Evolutionary conservation across 805 yeast genomes (phyloP), one percentile per base, ranked within the genome.

Genomic region (Vanderwaltozyma yarrowii): DNA sequence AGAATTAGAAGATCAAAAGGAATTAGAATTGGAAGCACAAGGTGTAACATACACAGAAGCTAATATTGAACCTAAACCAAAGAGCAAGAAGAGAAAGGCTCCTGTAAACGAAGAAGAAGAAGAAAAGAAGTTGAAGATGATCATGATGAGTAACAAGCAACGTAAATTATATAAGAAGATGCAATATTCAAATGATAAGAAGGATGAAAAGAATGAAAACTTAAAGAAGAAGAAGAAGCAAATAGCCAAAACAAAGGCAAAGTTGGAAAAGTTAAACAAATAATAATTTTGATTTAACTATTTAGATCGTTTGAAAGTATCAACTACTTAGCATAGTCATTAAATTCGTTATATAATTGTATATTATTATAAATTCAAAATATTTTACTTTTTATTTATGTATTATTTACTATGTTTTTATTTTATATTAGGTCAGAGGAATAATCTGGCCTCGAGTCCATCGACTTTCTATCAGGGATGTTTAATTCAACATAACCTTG

Each of bases 121-220:
- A 66, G 96, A 87, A 61, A 84, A 85, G 67, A 92, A 88, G 48
- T 75, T 89, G 68, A 84, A 84, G 70, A 78, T 78, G 79, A 85
- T 87, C 56, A 89, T 92, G 98, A 89, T 92, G 98, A 74, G 89
- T 51, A 87, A 87, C 69, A 92, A 89, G 65, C 95, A 89, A 67
- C 83, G 87, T 71, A 85, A 84, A 62, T 70, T 88, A 48, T 92
- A 92, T 71, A 82, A 82, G 69, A 83, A 83, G 78, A 85, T 89
- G 94, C 92, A 86, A 67, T 79, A 85, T 60, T 89, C 95, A 42
- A 76, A 83, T 51, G 78, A 80, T 42, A 77, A 84, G 74, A 82
- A 84, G 67, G 86, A 83, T 55, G 71, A 71, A 37, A 78, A 89
- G 64, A 75, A 76, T 53, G 81, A 80, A 41, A 73, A 70, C 38